These are phyloP conservation scores for Dissoconium aciculare DNA, from an alignment of 2,329 filamentous ascomycete species.

Conservation along the genomic window DNA sequence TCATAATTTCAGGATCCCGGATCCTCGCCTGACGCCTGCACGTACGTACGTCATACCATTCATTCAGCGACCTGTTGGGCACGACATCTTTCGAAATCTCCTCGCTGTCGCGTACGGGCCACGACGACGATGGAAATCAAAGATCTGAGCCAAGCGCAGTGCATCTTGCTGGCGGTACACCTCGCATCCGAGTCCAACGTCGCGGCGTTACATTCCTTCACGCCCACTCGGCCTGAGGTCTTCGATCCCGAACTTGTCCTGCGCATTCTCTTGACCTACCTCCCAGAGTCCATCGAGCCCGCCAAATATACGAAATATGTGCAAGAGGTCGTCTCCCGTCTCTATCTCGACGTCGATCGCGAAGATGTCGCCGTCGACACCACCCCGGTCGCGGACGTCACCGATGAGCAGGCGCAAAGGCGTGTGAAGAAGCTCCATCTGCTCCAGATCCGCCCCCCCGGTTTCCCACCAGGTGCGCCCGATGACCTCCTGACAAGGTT, in stretches of 20 bases:
- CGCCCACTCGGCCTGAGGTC: conserved; percentile 40
- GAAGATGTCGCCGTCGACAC: conserved; percentile 37
- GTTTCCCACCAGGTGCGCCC: conserved; percentile 34
- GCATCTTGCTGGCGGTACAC: conserved; percentile 57
- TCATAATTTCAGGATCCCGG: no score
- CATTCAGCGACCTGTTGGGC: no score
- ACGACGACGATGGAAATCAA: conserved; percentile 17
- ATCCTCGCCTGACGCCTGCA: no score
- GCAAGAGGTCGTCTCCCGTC: conserved; percentile 38
- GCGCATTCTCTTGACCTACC: conserved; percentile 58
- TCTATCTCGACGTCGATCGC: conserved; percentile 29
- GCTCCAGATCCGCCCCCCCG: conserved; percentile 39
- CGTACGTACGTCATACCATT: no score
- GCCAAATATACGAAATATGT: conserved; percentile 48
- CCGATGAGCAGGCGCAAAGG: conserved; percentile 49
- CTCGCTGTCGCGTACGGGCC: no score
- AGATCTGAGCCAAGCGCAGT: conserved; percentile 48
- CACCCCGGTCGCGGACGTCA: conserved; percentile 41
- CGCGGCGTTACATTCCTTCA: conserved; percentile 44
- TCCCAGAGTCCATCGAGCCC: conserved; percentile 57
- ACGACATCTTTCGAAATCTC: no score
- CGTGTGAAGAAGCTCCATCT: conserved; percentile 49
- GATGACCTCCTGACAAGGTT: conserved; percentile 48
- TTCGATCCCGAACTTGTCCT: conserved; percentile 52
- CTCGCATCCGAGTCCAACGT: conserved; percentile 53